Evolutionary conservation across 305 asterid species (phyloP).

Genomic region (Solanum hybrid): DNA sequence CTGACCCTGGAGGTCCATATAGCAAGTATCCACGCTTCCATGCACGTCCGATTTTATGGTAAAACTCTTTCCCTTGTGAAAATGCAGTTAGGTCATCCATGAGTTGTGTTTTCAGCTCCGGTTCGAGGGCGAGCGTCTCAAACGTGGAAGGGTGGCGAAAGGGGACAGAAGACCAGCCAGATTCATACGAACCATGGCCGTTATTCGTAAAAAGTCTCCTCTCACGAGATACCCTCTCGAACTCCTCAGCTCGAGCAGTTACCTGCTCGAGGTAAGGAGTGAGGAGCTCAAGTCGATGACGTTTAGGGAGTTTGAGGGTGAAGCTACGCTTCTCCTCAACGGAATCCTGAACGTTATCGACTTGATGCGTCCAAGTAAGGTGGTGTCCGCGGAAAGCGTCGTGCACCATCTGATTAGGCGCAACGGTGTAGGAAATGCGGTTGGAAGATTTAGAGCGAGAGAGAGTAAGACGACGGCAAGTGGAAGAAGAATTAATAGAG

Average conservation of each 20-base stretch:
- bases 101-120: constrained; percentile 25
- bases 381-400: constrained; percentile 31
- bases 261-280: constrained; percentile 29
- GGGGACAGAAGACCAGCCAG: constrained; percentile 48
- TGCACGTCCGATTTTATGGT: constrained; percentile 34
- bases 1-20: constrained; percentile 55
- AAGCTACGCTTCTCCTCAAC: constrained; percentile 38
- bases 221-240: constrained; percentile 35
- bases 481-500: constrained; percentile 29
- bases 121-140: constrained; percentile 45
- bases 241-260: constrained; percentile 28
- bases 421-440: constrained; percentile 30
- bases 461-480: constrained; percentile 45
- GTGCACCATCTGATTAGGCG: constrained; percentile 33
- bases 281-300: constrained; percentile 17
- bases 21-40: constrained; percentile 55
- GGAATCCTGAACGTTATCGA: constrained; percentile 28
- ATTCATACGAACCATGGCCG: constrained; percentile 35
- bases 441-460: constrained; percentile 38
- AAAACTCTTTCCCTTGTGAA: constrained; percentile 26
- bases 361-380: constrained; percentile 50
- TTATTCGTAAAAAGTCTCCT: constrained; percentile 43
- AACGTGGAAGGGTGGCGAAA: constrained; percentile 51
- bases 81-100: constrained; percentile 23
- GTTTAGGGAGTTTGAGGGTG: constrained; percentile 40